Conservation (phyloP, 257 asterid species). For the Solanum clarkiae region DNA sequence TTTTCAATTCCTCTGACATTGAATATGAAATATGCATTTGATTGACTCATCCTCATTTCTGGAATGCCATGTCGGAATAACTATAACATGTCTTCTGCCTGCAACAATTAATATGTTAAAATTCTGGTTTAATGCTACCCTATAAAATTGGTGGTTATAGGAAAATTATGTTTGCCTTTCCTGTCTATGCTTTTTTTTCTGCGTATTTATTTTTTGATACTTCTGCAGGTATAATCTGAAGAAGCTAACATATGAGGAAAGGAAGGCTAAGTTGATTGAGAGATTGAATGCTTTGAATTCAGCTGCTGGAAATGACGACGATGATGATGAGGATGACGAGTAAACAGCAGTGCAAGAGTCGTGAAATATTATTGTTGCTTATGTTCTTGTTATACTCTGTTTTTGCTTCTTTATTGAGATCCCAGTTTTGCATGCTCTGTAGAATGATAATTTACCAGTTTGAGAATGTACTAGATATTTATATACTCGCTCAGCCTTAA, state of each 20-base stretch:
- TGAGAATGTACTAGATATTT: neutral
- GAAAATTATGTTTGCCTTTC: neutral
- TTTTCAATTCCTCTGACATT: neutral
- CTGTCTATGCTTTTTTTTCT: neutral
- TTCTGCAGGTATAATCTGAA: slow-evolving; percentile 6
- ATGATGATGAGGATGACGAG: slow-evolving; percentile 1
- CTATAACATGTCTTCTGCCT: neutral
- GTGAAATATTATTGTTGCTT: neutral
- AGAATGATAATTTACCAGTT: neutral
- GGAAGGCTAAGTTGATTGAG: slow-evolving; percentile 13
- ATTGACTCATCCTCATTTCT: neutral
- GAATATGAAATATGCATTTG: neutral
- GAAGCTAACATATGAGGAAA: slow-evolving; percentile 8
- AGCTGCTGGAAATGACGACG: slow-evolving; percentile 3
- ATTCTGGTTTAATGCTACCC: neutral
- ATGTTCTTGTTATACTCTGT: neutral
- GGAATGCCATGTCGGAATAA: neutral
- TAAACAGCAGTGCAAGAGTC: neutral
- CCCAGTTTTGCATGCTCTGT: neutral
- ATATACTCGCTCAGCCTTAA: neutral
- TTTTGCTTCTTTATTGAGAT: neutral
- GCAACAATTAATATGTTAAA: neutral
- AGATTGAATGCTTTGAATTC: slow-evolving; percentile 9
- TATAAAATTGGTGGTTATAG: neutral
- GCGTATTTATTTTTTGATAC: neutral